Conservation (phyloP, 139 green algal species). For the Coccomyxa sp. region DNA sequence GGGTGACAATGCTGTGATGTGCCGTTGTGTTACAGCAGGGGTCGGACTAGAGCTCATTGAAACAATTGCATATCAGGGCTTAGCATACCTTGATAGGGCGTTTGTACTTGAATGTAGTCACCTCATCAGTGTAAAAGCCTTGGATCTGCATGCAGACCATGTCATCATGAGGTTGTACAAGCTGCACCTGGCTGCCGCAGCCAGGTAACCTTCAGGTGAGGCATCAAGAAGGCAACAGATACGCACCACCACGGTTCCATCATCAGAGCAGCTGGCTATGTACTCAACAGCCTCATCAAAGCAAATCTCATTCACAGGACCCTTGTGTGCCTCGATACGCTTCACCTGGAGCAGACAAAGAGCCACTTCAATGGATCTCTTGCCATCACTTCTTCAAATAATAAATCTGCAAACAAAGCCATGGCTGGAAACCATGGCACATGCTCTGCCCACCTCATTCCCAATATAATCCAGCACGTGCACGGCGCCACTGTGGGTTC, state of each 20-base stretch:
- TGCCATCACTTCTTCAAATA: no score
- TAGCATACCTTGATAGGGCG: conserved; percentile 43
- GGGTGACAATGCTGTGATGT: neutral
- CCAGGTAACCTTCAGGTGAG: neutral
- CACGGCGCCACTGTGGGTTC: conserved; percentile 64
- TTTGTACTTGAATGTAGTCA: conserved; percentile 43
- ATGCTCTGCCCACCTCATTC: conserved; percentile 57
- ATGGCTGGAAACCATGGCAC: neutral
- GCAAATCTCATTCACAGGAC: conserved; percentile 64
- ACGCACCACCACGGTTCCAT: conserved; percentile 69
- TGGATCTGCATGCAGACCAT: conserved; percentile 24
- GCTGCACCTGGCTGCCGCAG: neutral
- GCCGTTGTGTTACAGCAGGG: neutral
- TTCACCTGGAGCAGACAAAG: conserved; percentile 38
- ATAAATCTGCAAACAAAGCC: no score
- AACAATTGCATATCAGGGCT: neutral
- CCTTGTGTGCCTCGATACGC: conserved; percentile 46
- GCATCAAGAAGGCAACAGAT: conserved; percentile 11
- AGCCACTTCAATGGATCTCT: no score
- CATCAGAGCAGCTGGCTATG: conserved; percentile 75
- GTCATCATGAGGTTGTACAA: neutral
- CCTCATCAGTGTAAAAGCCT: conserved; percentile 66
- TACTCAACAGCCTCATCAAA: conserved; percentile 78
- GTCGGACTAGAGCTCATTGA: neutral
- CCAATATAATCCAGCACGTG: conserved; percentile 84